Base-by-base conservation (phyloP, 225 moss, liverwort and hornwort species). In the Neckera pumila region DNA sequence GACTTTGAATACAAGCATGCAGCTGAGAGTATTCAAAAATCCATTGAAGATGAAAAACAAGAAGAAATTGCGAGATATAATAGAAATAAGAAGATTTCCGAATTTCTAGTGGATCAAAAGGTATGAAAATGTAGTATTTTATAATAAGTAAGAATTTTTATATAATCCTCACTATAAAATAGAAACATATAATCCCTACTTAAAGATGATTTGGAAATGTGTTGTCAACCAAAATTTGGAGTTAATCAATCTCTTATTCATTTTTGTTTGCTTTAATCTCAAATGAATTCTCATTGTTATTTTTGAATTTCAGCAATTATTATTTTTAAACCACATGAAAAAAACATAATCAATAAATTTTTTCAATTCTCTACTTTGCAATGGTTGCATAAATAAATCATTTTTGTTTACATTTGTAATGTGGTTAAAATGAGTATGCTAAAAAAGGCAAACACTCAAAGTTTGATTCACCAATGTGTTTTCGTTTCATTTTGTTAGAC, bases 51-150 rank as follows among this genome's bases (percentile, higher is more conserved):
- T 22, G 92, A 93, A 14, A 91, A 91, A 19, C 49, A 86, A 71
- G 88, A 88, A 51, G 86, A 93, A 84, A 82, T 76, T 12, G 58
- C 53, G 27, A 86, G 0, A 86, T 86, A 89, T 2, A 71, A 91
- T 19, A 81, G 40, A 42, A 89, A 91, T 54, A 88, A 59, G 10
- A 86, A 91, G 84, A 31, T 82, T 81, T 75, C 84, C 0, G 76
- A 86, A 60, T 90, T 89, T 80, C 47, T 91, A 12, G 51, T 83
- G 4, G 7, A 91, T 11, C 91, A 93, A 89, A 91, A 76, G 88
- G 92, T 89, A 40, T 14, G 51, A 2, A n/a, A 10, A 26, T 34
- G 3, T 54, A 1, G 1, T 19, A 3, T 17, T 6, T 12, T 14
- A 25, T 7, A 26, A 14, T 7, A 78, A 1, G 0, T 25, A 22